Evolutionary conservation across 1,139 yeast genomes (phyloP).

Genomic region (Sporopachydermia cereana): DNA sequence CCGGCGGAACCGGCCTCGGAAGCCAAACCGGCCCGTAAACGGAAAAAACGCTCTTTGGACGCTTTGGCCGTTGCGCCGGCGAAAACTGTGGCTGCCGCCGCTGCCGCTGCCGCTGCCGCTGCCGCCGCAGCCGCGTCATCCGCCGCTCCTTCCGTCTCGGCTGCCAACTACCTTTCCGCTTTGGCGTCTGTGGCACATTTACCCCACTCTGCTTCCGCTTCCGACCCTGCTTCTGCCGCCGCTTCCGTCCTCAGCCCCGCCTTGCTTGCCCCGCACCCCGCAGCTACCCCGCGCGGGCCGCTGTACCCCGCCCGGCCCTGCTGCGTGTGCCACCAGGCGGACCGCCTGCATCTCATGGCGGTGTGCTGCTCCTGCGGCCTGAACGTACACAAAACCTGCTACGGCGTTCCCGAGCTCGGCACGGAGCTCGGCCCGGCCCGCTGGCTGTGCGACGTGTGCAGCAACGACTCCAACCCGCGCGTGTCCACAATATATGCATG

Average conservation of each 20-base stretch:
- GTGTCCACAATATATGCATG: conserved; percentile 47
- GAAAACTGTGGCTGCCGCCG: conserved; percentile 1
- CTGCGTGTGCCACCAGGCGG: conserved; percentile 43
- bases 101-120: background rate
- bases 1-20: background rate
- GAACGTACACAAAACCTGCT: conserved; percentile 59
- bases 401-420: conserved; percentile 33
- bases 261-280: conserved; percentile 12
- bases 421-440: conserved; percentile 17
- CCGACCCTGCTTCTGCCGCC: background rate
- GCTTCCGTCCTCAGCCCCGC: background rate
- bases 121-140: background rate
- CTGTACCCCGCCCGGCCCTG: conserved; percentile 31
- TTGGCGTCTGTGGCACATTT: background rate
- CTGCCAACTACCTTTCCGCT: background rate
- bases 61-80: conserved; percentile 6
- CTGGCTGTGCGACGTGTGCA: conserved; percentile 82
- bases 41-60: conserved; percentile 4
- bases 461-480: conserved; percentile 54
- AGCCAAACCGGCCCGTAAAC: background rate
- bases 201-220: background rate
- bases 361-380: conserved; percentile 62
- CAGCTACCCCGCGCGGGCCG: conserved; percentile 15
- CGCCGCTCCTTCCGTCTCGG: background rate
- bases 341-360: conserved; percentile 28